Base-by-base conservation (phyloP, 2,329 filamentous ascomycete species). In the Cryphonectria parasitica region DNA sequence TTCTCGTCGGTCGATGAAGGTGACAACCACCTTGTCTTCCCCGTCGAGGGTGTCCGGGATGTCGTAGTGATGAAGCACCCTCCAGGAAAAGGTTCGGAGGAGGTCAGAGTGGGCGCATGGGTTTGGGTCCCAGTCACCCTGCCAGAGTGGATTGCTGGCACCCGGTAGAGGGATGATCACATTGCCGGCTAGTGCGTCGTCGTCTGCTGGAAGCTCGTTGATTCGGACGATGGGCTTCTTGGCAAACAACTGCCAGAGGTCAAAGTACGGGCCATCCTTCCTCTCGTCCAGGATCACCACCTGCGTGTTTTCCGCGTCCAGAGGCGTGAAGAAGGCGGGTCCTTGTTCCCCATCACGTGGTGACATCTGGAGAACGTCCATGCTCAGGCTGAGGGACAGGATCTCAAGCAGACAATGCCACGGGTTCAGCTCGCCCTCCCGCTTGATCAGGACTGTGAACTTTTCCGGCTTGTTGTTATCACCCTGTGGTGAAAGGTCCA, bases 111-210 rank as follows among this genome's bases (percentile, higher is more conserved):
- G 71, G n/a, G 68, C 69, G 72, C 81, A 84, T 41, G 75, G 70
- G 28, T 76, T 75, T 7, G 75, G 67, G 6, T 76, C 74, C 78
- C 79, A 82, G 71, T 83, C 80, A n/a, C 78, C 80, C 28, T 66
- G 64, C 82, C 82, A 84, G 25, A 82, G 72, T 0, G 82, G 81
- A 71, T 82, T 83, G 74, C 77, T 79, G 28, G 76, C 79, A 60
- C 82, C 82, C 15, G 82, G 75, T 3, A 84, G 74, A 1, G 82
- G 82, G 28, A 83, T 71, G 67, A 84, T 79, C 45, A 83, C 43
- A 67, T 80, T 79, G 61, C 76, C 73, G 25, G 43, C 25, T 49
- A 80, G 75, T 6, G 67, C 56, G 34, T 80, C 63, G 31, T 17
- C 36, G 36, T 39, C 36, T 39, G 8, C 22, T 11, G 64, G 36